A percentile compares a stretch with the other conserved stretches of the same genome.
Evolutionary conservation across 805 yeast species (phyloP).

Genomic region (Starmerella floricola): DNA sequence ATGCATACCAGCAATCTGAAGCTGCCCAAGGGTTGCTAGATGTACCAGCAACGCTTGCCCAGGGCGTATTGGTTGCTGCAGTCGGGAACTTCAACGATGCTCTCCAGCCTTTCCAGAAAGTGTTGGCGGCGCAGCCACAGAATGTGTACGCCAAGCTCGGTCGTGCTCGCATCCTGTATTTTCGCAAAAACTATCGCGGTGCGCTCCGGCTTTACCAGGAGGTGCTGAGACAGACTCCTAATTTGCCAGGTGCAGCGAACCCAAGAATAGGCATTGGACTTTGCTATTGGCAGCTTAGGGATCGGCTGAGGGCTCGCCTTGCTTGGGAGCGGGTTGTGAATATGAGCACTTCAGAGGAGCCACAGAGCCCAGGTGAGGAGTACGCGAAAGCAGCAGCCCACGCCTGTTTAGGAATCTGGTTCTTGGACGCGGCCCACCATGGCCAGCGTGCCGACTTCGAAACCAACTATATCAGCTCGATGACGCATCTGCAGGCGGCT

Average conservation of each 20-base stretch:
- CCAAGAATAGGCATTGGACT: constrained; percentile 80
- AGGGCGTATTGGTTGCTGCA: constrained; percentile 51
- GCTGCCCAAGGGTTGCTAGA: constrained; percentile 20
- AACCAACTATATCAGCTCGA: constrained; percentile 44
- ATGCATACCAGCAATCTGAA: constrained; percentile 39
- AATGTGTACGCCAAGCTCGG: constrained; percentile 71
- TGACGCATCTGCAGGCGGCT: constrained; percentile 35
- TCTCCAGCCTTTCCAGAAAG: constrained; percentile 50
- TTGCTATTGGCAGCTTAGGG: constrained; percentile 82
- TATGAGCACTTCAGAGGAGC: constrained; percentile 35
- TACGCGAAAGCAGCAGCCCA: constrained; percentile 38
- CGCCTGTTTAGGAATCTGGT: constrained; percentile 52
- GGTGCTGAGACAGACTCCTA: constrained; percentile 61
- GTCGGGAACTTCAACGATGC: constrained; percentile 60
- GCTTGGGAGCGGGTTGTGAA: constrained; percentile 72
- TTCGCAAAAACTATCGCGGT: constrained; percentile 55
- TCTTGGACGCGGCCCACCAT: constrained; percentile 52
- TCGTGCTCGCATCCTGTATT: constrained; percentile 68
- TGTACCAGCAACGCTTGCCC: constrained; percentile 46
- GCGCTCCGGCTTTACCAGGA: constrained; percentile 79
- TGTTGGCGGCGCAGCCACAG: constrained; percentile 38
- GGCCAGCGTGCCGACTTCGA: constrained; percentile 48
- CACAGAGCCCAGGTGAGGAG: background rate
- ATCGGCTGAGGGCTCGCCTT: constrained; percentile 56
- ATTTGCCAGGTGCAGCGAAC: constrained; percentile 29